Base-by-base conservation (phyloP, 139 green algal species). In the Pseudopediastrum boryanum region DNA sequence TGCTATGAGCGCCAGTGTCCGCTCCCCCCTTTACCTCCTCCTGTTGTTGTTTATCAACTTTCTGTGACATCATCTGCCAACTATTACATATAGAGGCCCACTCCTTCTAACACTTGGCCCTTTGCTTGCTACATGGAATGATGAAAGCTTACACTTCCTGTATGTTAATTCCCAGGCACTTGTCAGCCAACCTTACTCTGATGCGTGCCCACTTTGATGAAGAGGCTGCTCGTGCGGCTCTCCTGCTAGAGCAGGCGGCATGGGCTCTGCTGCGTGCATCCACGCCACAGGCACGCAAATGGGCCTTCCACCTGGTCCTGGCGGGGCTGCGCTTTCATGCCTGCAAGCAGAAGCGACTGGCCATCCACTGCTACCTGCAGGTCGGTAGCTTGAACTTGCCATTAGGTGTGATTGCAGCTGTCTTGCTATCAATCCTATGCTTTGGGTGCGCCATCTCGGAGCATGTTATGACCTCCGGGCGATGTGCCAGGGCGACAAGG, bases 271-370 rank as follows among this genome's bases (percentile, higher is more conserved):
- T 98, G 64, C 87, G 77, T 39, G 62, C 50, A 27, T 73, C 77
- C 10, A 78, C 83, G 19, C 85, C 93, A 0, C 80, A 63, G 52
- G 25, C 78, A 19, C 90, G 92, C 79, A 94, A 93, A 75, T 96
- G 92, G 78, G 92, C 89, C 5, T 98, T 98, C 81, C 86, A 96
- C 50, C 87, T 96, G 66, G 94, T 98, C 38, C 90, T 98, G 59
- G 93, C 95, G 1, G 95, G 92, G 9, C 89, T 98, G 75, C 86
- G 93, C 36, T 98, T 93, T 87, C 88, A 94, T 75, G 77, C 86
- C 38, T 84, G 81, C 10, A 77, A 70, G 8, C 90, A 94, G 81
- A 82, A 84, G 31, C 66, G 71, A 16, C 87, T 98, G 38, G 89
- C 90, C 36, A 71, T 90, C 13, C 87, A 90, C 23, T 89, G 83